These are phyloP conservation scores for Boletus tomentosulus DNA, from an alignment of 768 basidiomycete genomes.

Conservation along the genomic window DNA sequence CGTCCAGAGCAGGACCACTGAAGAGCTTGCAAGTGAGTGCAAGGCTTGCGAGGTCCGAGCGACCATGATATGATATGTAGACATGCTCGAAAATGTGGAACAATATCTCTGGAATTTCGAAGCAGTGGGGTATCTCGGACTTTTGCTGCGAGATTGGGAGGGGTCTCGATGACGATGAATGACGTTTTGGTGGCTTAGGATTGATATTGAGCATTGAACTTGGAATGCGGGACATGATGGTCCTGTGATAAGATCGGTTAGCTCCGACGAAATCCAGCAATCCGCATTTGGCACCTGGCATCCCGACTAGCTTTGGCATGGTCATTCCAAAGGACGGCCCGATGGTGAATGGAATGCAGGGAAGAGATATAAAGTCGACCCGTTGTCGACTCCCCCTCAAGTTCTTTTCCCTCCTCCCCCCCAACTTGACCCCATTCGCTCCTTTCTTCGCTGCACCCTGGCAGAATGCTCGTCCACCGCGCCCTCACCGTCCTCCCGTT, in stretches of 20 bases:
- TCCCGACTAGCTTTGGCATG: not conserved
- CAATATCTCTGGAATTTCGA: constrained; percentile 19
- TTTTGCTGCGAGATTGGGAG: not conserved
- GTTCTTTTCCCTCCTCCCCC: constrained; percentile 1
- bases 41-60: constrained; percentile 11
- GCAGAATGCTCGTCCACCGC: constrained; percentile 13
- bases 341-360: constrained; percentile 8
- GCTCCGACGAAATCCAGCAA: not conserved
- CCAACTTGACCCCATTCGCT: constrained; percentile 18
- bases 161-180: not conserved
- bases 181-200: not conserved
- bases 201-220: not conserved
- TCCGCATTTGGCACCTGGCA: not conserved
- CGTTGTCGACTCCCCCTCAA: constrained; percentile 5
- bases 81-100: constrained; percentile 15
- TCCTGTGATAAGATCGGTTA: not conserved
- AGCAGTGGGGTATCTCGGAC: constrained; percentile 1
- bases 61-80: constrained; percentile 4
- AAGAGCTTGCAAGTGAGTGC: constrained; percentile 17
- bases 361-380: constrained; percentile 18
- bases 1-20: constrained; percentile 17
- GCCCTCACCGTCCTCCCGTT: constrained; percentile 16
- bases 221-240: not conserved
- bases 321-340: not conserved
- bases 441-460: constrained; percentile 15